These are phyloP conservation scores for Hyaloscypha bicolor DNA, from an alignment of 495 filamentous ascomycete species.

Conservation along the genomic window DNA sequence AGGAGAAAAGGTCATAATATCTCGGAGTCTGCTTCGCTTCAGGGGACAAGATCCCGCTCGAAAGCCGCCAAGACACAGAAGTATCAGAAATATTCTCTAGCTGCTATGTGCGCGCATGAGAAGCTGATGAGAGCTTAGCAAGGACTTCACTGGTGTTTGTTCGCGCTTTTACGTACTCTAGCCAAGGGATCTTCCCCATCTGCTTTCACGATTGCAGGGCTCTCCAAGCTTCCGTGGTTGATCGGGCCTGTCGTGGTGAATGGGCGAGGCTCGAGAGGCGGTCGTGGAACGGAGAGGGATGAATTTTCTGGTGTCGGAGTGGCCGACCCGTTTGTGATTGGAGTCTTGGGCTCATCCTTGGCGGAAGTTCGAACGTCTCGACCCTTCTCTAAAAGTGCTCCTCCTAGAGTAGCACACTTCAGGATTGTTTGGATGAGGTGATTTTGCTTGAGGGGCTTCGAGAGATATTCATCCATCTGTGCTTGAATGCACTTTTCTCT, in stretches of 20 bases:
- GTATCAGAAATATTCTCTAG: conserved; percentile 30
- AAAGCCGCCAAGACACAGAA: background rate
- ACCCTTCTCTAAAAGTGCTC: conserved; percentile 77
- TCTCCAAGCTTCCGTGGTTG: conserved; percentile 53
- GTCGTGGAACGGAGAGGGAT: conserved; percentile 9
- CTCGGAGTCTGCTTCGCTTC: background rate
- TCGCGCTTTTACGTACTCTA: conserved; percentile 59
- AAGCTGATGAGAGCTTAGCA: conserved; percentile 44
- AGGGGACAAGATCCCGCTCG: background rate
- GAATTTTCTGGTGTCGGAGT: conserved; percentile 1
- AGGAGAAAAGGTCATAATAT: conserved; percentile 11
- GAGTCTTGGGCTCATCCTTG: conserved; percentile 49
- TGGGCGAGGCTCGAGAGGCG: conserved; percentile 53
- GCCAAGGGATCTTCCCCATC: conserved; percentile 70
- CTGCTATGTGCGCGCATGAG: conserved; percentile 53
- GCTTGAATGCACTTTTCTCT: conserved; percentile 97
- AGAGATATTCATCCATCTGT: conserved; percentile 99
- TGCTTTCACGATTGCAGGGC: conserved; percentile 60
- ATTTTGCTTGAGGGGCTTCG: conserved; percentile 96
- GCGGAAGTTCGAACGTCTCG: conserved; percentile 60
- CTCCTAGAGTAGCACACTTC: conserved; percentile 91
- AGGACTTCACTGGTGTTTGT: conserved; percentile 12
- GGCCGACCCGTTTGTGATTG: conserved; percentile 11
- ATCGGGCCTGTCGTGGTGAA: conserved; percentile 65
- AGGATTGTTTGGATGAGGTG: conserved; percentile 98